These are phyloP conservation scores for Coemansia erecta DNA, from an alignment of 192 early-diverging fungal species.

Conservation along the genomic window DNA sequence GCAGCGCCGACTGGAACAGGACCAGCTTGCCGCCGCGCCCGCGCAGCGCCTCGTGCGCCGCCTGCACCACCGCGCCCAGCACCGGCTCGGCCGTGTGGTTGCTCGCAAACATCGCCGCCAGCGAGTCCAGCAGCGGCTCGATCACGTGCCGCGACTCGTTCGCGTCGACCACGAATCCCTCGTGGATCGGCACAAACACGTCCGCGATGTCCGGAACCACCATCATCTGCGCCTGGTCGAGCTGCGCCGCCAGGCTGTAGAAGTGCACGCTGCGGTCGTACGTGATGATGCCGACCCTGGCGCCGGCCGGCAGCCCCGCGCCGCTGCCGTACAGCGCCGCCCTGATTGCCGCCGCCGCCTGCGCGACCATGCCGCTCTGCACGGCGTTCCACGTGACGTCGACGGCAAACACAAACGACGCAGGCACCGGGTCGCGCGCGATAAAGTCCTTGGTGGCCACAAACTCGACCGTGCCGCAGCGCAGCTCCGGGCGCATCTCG, in stretches of 20 bases:
- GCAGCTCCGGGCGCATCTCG: constrained; percentile 83
- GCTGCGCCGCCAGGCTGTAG: constrained; percentile 79
- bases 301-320: constrained; percentile 54
- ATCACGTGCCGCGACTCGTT: constrained; percentile 75
- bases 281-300: constrained; percentile 83
- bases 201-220: constrained; percentile 89
- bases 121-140: constrained; percentile 72
- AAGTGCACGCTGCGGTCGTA: constrained; percentile 91
- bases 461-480: constrained; percentile 89
- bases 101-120: constrained; percentile 80
- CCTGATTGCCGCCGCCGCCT: constrained; percentile 65
- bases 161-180: constrained; percentile 90
- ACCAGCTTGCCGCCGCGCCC: constrained; percentile 82
- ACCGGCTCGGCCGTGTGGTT: constrained; percentile 74
- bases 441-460: constrained; percentile 71
- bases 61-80: constrained; percentile 79
- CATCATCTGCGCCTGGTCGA: constrained; percentile 93
- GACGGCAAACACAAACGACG: constrained; percentile 87
- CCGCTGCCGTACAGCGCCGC: constrained; percentile 67
- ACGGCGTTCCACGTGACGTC: constrained; percentile 90
- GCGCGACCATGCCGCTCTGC: constrained; percentile 77
- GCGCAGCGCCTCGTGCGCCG: constrained; percentile 70
- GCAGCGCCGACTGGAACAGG: constrained; percentile 86
- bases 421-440: constrained; percentile 62
- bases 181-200: constrained; percentile 90